Conservation (phyloP, 805 yeast species). For the Wickerhamiella hasegawae region DNA sequence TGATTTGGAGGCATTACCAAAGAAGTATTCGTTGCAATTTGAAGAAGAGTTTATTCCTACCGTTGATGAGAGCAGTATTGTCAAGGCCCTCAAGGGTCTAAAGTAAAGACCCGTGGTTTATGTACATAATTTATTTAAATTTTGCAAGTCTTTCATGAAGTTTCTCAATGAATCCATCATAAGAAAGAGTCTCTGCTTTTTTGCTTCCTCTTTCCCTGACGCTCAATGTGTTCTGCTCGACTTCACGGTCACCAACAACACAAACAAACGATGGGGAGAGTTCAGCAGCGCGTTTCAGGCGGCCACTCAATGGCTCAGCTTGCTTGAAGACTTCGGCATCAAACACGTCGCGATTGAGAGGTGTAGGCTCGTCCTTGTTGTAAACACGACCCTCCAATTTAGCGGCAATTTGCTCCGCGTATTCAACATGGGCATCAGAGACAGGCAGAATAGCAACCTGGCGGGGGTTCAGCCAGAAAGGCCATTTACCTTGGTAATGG, state of each 20-base stretch:
- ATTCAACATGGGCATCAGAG: constrained; percentile 39
- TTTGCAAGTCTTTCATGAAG: constrained; percentile 41
- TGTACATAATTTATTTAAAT: constrained; percentile 22
- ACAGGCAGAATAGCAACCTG: constrained; percentile 73
- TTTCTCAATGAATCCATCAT: constrained; percentile 34
- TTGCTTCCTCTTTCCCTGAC: constrained; percentile 43
- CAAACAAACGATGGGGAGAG: constrained; percentile 66
- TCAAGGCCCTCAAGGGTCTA: neutral
- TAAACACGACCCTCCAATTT: constrained; percentile 20
- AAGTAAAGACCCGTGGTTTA: too few species aligned
- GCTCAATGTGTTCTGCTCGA: constrained; percentile 40
- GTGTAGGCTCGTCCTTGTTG: constrained; percentile 28
- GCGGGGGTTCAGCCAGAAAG: constrained; percentile 89
- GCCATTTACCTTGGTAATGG: constrained; percentile 88
- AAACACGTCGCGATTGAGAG: constrained; percentile 43
- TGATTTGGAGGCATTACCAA: constrained; percentile 1
- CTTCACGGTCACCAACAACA: constrained; percentile 80
- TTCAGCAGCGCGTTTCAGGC: constrained; percentile 62
- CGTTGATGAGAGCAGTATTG: neutral
- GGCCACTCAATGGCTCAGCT: constrained; percentile 59
- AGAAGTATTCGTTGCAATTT: neutral
- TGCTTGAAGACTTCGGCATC: constrained; percentile 63
- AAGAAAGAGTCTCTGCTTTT: constrained; percentile 26
- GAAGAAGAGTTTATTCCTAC: neutral
- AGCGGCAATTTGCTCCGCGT: constrained; percentile 34